These are phyloP conservation scores for Phlebopus sp. DNA, from an alignment of 1,284 basidiomycete species.

Conservation along the genomic window DNA sequence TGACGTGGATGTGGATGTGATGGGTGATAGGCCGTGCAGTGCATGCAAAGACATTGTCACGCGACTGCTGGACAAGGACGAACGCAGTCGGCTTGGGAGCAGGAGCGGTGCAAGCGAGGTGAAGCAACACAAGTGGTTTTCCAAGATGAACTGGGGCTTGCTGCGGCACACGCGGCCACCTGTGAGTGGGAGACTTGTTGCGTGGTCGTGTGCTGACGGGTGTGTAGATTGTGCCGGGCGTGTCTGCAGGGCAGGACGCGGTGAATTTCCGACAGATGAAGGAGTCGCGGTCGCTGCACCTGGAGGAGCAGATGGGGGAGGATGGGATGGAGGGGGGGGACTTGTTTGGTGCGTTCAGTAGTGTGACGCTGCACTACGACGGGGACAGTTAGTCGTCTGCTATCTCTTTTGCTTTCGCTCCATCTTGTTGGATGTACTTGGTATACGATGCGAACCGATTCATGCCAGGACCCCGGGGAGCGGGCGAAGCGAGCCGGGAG, in stretches of 20 bases:
- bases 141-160: conserved; percentile 94
- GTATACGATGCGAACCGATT: no score
- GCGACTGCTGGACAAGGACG: conserved; percentile 92
- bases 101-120: conserved; percentile 96
- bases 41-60: conserved; percentile 86
- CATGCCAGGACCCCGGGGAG: conserved; percentile 1
- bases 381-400: conserved; percentile 51
- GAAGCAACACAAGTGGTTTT: conserved; percentile 99
- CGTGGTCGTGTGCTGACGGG: conserved; percentile 6
- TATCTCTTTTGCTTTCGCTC: conserved; percentile 15
- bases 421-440: no score
- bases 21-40: conserved; percentile 38
- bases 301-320: conserved; percentile 66
- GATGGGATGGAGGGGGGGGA: conserved; percentile 45
- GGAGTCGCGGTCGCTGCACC: conserved; percentile 87
- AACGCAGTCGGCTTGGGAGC: conserved; percentile 85
- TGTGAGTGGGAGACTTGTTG: conserved; percentile 48
- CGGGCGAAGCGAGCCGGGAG: conserved; percentile 1
- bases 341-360: conserved; percentile 81
- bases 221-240: conserved; percentile 76
- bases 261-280: conserved; percentile 90
- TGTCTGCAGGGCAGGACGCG: conserved; percentile 81
- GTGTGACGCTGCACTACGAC: conserved; percentile 84
- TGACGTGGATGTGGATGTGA: background rate
- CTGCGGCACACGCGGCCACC: conserved; percentile 92